These are phyloP conservation scores for Euphorbia lathyris DNA, from an alignment of 345 rosid species.

Conservation along the genomic window DNA sequence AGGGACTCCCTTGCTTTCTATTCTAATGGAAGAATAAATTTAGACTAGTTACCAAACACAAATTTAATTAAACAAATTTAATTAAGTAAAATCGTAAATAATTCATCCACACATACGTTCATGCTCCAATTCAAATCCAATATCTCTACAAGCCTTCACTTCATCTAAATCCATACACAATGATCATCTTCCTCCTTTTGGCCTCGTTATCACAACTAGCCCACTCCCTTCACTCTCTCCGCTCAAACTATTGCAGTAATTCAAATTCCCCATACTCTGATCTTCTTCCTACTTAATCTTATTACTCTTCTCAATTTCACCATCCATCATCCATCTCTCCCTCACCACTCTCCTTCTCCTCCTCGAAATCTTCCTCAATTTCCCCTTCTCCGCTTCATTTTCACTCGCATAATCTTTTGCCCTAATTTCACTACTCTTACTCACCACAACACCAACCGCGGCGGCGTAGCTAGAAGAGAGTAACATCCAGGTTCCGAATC, in stretches of 20 bases:
- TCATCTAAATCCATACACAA: conserved; percentile 83
- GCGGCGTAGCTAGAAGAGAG: conserved; percentile 60
- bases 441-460: conserved; percentile 19
- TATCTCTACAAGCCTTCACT: conserved; percentile 74
- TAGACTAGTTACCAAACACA: too few species aligned
- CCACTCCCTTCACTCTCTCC: conserved; percentile 63
- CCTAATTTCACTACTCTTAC: conserved; percentile 1
- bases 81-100: too few species aligned
- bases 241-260: conserved; percentile 35
- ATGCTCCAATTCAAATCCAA: conserved; percentile 85
- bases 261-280: background rate
- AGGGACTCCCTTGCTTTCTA: too few species aligned
- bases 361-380: conserved; percentile 36
- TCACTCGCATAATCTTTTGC: conserved; percentile 75
- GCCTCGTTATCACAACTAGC: conserved; percentile 72
- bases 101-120: too few species aligned
- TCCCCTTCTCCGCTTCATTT: conserved; percentile 48
- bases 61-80: too few species aligned
- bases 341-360: conserved; percentile 16
- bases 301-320: conserved; percentile 1
- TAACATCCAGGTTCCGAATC: conserved; percentile 58
- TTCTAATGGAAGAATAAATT: too few species aligned
- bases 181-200: conserved; percentile 69
- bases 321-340: conserved; percentile 21
- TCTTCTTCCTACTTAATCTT: conserved; percentile 16